Percentiles rank a stretch among this genome's conserved stretches.
phyloP scores from a whole-genome alignment of 768 basidiomycete genomes.

The Mycena leptocephala region DNA sequence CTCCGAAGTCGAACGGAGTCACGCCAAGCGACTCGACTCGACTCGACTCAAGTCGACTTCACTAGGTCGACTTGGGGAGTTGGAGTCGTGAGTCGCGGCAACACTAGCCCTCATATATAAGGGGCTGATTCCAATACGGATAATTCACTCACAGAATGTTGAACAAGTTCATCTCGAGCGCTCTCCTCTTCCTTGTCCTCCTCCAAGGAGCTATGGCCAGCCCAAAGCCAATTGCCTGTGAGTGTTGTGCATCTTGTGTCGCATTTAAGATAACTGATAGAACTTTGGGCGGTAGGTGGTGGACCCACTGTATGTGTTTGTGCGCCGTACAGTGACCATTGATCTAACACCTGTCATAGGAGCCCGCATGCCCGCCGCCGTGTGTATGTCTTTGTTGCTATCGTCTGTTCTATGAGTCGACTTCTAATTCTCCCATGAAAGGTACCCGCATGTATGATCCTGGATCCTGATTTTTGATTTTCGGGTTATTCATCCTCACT shows the following conservation, averaged over 20 bases:
- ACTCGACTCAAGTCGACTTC: too few species aligned
- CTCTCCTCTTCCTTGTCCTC: neutral
- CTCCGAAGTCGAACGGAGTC: too few species aligned
- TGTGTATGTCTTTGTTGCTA: too few species aligned
- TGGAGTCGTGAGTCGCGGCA: too few species aligned
- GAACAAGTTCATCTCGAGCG: neutral
- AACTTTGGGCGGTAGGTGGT: neutral
- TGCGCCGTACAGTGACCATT: neutral
- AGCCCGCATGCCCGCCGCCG: neutral
- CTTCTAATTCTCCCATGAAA: too few species aligned
- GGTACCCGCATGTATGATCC: too few species aligned
- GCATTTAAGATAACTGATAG: neutral
- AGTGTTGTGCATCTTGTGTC: neutral
- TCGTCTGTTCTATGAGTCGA: too few species aligned
- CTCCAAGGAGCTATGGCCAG: neutral
- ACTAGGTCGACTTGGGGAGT: too few species aligned
- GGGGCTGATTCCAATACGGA: neutral
- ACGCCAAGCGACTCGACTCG: too few species aligned
- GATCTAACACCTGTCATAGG: neutral
- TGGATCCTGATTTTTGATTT: too few species aligned
- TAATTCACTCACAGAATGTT: neutral
- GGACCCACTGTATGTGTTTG: neutral
- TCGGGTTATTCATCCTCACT: too few species aligned
- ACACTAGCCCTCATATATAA: neutral
- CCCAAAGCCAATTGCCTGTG: neutral